Base-by-base conservation (phyloP, 148 eudicot genomes). In the Rheum nobile region DNA sequence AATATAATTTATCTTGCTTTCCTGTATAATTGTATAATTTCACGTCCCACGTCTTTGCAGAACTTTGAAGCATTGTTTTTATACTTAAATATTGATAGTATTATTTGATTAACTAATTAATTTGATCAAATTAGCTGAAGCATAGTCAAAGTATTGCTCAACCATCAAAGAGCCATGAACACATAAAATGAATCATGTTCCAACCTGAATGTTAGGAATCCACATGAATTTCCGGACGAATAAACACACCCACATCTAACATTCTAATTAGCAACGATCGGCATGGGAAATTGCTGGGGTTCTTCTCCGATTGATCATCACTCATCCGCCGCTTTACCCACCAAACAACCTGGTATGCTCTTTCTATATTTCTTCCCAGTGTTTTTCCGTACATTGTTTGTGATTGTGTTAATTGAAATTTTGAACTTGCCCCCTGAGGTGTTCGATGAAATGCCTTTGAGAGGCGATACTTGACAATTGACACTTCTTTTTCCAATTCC, bases 221-320 rank as follows among this genome's bases (percentile, higher is more conserved):
- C 12, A 50, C 55, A 50, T 50, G 21, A 50, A 50, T 50, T 26
- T 55, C 31, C 31, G 24, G 65, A 55, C 8, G 34, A 13, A 39
- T 42, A 55, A 71, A 31, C 6, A 54, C 13, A 54, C 7, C 52
- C 61, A 22, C 17, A 57, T 57, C 67, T 28, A n/a, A 57, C 26
- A 28, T 24, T 28, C 34, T 57, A 57, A 7, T 34, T 34, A 31
- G 10, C 41, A 13, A 9, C 34, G 70, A 71, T 9, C 61, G 72
- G 61, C 14, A 88, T 89, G 93, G 93, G 93, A 10, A 86, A 85
- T 47, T 89, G 90, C 55, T 86, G 84, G 79, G 82, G 80, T 12
- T 80, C 88, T 74, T 71, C 75, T 63, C 84, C 82, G 19, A 74
- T 80, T 32, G 81, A 80, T 47, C 77, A 70, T 34, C 70, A 77